Evolutionary conservation across 257 asterid species (phyloP), one percentile per base, ranked within the genome.

Genomic region (Jacaranda copaia): DNA sequence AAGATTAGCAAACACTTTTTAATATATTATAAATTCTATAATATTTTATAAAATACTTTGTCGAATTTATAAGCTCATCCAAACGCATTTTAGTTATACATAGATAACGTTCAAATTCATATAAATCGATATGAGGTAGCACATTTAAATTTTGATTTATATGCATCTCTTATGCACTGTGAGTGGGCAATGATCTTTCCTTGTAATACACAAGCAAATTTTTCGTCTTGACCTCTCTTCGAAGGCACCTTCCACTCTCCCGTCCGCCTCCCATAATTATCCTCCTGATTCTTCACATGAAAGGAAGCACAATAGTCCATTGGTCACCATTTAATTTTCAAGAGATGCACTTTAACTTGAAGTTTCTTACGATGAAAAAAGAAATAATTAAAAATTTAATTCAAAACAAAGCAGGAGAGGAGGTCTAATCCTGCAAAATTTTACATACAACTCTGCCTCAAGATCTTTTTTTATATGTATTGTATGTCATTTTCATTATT

Each of bases 341-440:
- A 38, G n/a, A 74, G 74, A 40, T 15, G 65, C 35, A 59, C 52
- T 79, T 25, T 40, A 57, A 58, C 16, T 14, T 42, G 52, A 71
- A 16, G 63, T 57, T 72, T 62, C 68, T 48, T 16, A 63, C 35
- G 20, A 20, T 18, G 40, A 57, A 68, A 35, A 38, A 63, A 49
- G 35, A 74, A 57, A 76, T 64, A 70, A 12, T 25, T 51, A 43
- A 52, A 18, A 72, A 72, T 64, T 70, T 73, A 52, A 46, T 55
- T 19, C 32, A 25, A 35, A 12, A 5, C 73, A 65, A 46, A 71
- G 75, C 73, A 67, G 72, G 73, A 57, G 60, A 71, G 75, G 53
- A 73, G 75, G 68, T 81, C 90, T 89, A 86, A 73, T 77, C 88
- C 93, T 85, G 89, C 95, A 92, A 90, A 89, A 91, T 56, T 84